These are phyloP conservation scores for Irpex rosettiformis DNA, from an alignment of 1,284 basidiomycete genomes.

Conservation along the genomic window DNA sequence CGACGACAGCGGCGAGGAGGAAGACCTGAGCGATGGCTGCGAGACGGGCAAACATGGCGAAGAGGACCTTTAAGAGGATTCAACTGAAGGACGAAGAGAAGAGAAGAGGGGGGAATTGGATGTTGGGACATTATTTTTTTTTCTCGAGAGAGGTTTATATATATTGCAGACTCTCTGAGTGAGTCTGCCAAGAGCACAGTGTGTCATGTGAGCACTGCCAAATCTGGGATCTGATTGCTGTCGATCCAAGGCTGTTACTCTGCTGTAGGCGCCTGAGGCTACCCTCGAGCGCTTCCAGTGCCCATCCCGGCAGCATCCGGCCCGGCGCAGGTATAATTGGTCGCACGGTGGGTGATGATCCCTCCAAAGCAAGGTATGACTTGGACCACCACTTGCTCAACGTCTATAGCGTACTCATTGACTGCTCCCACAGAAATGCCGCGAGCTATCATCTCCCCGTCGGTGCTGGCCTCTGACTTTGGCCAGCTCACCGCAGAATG, in stretches of 20 bases:
- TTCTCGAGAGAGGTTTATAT: background rate
- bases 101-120: background rate
- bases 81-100: background rate
- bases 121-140: background rate
- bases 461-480: constrained; percentile 93
- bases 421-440: constrained; percentile 51
- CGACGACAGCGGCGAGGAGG: constrained; percentile 14
- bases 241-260: background rate
- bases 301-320: background rate
- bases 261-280: background rate
- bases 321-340: background rate
- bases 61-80: background rate
- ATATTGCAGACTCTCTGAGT: too few relatives aligned
- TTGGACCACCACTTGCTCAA: too few relatives aligned
- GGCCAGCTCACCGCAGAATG: constrained; percentile 90
- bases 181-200: too few relatives aligned
- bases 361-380: too few relatives aligned
- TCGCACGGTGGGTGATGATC: background rate
- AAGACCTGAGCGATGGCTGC: constrained; percentile 12
- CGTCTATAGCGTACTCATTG: background rate
- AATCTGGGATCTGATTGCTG: background rate
- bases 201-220: too few relatives aligned
- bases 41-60: constrained; percentile 18
- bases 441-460: constrained; percentile 85
- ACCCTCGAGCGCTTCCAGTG: too few relatives aligned